These are phyloP conservation scores for Apiotrichum siamense DNA, from an alignment of 1,284 basidiomycete species.

Conservation along the genomic window DNA sequence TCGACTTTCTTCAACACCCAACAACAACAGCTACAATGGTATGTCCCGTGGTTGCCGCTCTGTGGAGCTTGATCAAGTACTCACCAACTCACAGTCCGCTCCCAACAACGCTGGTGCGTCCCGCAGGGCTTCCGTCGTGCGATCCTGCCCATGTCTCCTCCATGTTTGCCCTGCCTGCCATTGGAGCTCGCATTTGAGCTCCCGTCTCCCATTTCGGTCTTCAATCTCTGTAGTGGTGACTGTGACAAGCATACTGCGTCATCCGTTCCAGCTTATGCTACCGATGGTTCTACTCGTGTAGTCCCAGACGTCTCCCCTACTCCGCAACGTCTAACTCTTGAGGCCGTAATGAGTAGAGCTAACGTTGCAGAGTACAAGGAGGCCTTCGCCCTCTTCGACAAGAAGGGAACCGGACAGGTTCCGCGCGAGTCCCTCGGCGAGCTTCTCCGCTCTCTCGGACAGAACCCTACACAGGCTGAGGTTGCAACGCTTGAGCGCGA, in stretches of 20 bases:
- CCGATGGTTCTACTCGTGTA: too few relatives aligned
- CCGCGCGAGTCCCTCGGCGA: slow-evolving; percentile 88
- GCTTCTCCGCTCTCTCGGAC: slow-evolving; percentile 85
- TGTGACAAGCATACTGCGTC: too few relatives aligned
- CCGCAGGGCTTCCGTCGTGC: too few relatives aligned
- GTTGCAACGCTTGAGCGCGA: slow-evolving; percentile 71
- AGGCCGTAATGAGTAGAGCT: too few relatives aligned
- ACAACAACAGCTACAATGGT: not conserved
- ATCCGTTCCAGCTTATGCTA: too few relatives aligned
- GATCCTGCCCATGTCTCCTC: too few relatives aligned
- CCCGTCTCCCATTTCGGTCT: too few relatives aligned
- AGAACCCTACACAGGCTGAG: slow-evolving; percentile 97
- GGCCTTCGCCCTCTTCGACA: slow-evolving; percentile 96
- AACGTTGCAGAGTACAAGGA: slow-evolving; percentile 79
- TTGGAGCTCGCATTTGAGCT: too few relatives aligned
- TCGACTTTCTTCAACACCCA: not conserved
- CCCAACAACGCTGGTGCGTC: slow-evolving; percentile 21
- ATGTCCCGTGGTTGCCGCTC: not conserved
- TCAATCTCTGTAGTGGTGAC: too few relatives aligned
- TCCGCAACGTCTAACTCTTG: too few relatives aligned
- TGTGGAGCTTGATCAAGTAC: not conserved
- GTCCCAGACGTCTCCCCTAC: too few relatives aligned
- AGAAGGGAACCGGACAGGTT: slow-evolving; percentile 85
- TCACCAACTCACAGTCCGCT: slow-evolving; percentile 14
- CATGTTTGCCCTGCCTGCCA: not conserved